Conservation (phyloP, 2,329 filamentous ascomycete genomes). For the Cladosporium cucumerinum region DNA sequence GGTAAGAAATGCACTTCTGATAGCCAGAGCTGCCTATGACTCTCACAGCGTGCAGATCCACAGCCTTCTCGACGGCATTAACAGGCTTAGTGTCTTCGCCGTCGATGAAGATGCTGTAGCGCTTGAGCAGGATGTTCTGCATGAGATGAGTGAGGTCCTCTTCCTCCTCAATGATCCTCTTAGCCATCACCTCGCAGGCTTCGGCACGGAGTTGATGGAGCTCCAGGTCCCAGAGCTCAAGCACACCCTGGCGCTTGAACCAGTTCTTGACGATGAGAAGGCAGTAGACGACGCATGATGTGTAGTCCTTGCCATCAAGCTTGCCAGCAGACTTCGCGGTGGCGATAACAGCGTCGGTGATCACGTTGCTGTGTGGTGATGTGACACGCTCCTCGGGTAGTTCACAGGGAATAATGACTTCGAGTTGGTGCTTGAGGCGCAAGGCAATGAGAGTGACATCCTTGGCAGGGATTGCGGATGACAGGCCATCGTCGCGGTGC, state of each 20-base stretch:
- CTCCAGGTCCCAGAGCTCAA: constrained; percentile 90
- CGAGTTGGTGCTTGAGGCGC: constrained; percentile 84
- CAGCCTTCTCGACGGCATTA: constrained; percentile 90
- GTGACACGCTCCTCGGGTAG: constrained; percentile 73
- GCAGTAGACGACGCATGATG: constrained; percentile 78
- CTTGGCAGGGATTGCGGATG: constrained; percentile 67
- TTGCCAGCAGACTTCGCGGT: constrained; percentile 77
- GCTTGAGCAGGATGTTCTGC: constrained; percentile 76
- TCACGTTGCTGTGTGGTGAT: constrained; percentile 76
- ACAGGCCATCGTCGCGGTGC: constrained; percentile 55
- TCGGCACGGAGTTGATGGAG: constrained; percentile 73
- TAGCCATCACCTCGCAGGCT: constrained; percentile 90
- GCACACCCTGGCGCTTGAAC: constrained; percentile 74
- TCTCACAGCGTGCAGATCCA: constrained; percentile 83
- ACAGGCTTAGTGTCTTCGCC: constrained; percentile 68
- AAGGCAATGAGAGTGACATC: constrained; percentile 89
- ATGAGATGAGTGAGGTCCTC: constrained; percentile 76
- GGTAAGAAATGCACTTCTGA: constrained; percentile 87
- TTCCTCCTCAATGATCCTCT: constrained; percentile 78
- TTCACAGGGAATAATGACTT: constrained; percentile 86
- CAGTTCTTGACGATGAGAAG: constrained; percentile 70
- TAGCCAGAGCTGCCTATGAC: constrained; percentile 93
- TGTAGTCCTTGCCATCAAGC: constrained; percentile 52
- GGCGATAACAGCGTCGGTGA: constrained; percentile 73
- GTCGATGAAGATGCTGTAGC: constrained; percentile 77